phyloP scores from a whole-genome alignment of 1,284 basidiomycete species.

The Rhodotorula sp. region DNA sequence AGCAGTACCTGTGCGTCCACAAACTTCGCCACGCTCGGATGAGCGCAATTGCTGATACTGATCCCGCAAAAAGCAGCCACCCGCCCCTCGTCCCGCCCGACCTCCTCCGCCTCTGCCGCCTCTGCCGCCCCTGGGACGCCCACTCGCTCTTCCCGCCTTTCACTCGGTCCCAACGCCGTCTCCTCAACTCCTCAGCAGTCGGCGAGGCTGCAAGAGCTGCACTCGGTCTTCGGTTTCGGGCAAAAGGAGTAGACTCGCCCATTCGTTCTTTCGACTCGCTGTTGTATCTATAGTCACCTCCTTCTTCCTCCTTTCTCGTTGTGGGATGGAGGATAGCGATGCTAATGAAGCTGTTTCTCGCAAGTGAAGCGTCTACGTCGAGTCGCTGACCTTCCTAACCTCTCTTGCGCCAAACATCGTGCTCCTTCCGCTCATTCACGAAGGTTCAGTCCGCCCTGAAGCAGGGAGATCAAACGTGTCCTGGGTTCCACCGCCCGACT shows the following conservation, averaged over 20 bases:
- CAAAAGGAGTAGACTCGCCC: constrained; percentile 6
- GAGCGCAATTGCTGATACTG: neutral
- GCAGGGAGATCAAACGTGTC: too few species aligned
- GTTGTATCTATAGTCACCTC: neutral
- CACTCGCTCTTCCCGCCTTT: constrained; percentile 23
- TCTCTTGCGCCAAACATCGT: too few species aligned
- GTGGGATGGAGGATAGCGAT: neutral
- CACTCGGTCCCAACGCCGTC: constrained; percentile 3
- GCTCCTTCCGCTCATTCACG: too few species aligned
- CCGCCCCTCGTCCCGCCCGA: constrained; percentile 5
- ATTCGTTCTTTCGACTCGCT: neutral
- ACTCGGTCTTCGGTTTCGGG: constrained; percentile 25
- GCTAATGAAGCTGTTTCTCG: neutral
- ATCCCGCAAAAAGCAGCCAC: neutral
- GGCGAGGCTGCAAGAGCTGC: constrained; percentile 25
- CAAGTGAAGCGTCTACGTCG: too few species aligned
- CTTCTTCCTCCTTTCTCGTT: neutral
- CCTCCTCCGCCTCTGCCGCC: constrained; percentile 13
- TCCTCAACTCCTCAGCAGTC: neutral
- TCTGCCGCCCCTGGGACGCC: constrained; percentile 23
- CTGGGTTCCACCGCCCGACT: too few species aligned
- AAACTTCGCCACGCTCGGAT: neutral
- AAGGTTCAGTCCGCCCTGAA: too few species aligned
- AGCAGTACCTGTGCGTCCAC: neutral
- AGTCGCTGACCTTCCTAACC: too few species aligned